phyloP scores from a whole-genome alignment of 768 basidiomycete genomes.

The Kwoniella sp. region DNA sequence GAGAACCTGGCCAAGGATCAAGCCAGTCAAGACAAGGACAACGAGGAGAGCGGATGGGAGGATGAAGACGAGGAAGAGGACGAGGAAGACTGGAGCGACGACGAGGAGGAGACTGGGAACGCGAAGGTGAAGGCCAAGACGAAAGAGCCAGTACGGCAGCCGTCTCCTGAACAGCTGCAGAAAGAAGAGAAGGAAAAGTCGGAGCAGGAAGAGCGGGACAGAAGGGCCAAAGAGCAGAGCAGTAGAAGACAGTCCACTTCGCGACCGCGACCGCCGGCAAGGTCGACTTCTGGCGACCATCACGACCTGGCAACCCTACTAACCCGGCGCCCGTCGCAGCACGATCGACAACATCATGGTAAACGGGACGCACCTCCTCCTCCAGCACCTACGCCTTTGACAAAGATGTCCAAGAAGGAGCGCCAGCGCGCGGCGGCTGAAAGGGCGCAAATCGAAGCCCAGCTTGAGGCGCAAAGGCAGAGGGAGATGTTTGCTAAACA shows the following conservation, averaged over 20 bases:
- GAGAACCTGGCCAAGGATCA: constrained; percentile 44
- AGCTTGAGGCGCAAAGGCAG: constrained; percentile 52
- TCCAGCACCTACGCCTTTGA: constrained; percentile 45
- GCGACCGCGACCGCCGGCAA: background rate
- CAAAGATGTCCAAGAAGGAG: constrained; percentile 43
- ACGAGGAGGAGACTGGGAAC: constrained; percentile 20
- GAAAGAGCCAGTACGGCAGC: constrained; percentile 25
- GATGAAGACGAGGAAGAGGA: constrained; percentile 45
- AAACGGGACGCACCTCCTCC: constrained; percentile 30
- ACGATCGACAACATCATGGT: background rate
- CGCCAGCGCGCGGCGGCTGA: constrained; percentile 38
- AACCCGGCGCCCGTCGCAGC: constrained; percentile 19
- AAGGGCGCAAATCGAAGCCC: constrained; percentile 41
- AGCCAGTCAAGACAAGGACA: constrained; percentile 34
- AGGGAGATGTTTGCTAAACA: constrained; percentile 56
- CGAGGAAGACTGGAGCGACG: constrained; percentile 38
- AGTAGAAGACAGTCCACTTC: constrained; percentile 12
- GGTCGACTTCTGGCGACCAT: constrained; percentile 12
- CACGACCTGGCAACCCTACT: constrained; percentile 27
- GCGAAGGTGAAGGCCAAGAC: constrained; percentile 13
- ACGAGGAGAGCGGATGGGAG: constrained; percentile 52
- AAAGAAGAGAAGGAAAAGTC: constrained; percentile 5
- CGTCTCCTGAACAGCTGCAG: constrained; percentile 8
- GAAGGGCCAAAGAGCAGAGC: background rate
- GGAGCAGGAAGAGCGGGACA: background rate